Conservation (phyloP, 169 alveolate genomes). For the Eimeria brunetti region DNA sequence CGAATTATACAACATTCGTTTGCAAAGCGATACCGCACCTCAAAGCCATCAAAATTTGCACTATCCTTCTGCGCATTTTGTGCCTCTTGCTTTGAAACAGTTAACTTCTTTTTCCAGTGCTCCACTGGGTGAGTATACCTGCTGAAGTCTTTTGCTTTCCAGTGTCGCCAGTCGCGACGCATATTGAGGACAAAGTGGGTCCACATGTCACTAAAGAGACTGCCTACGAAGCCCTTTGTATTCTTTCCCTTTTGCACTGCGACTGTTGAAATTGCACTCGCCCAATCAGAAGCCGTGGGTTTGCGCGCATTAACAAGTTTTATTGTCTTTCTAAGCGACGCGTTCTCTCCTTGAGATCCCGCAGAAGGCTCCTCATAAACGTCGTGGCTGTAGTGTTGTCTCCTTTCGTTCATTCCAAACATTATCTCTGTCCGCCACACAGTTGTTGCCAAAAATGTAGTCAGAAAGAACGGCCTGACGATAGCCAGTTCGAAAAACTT, state of each 20-base stretch:
- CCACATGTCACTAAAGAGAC: conserved; percentile 59
- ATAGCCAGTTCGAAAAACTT: conserved; percentile 32
- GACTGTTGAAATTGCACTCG: conserved; percentile 42
- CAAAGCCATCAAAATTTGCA: conserved; percentile 28
- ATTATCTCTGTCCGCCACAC: conserved; percentile 73
- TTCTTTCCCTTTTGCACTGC: conserved; percentile 23
- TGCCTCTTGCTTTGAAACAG: neutral
- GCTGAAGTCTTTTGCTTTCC: conserved; percentile 25
- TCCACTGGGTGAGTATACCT: conserved; percentile 57
- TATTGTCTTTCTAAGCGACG: conserved; percentile 20
- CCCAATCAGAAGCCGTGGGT: conserved; percentile 67
- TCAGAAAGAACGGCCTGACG: conserved; percentile 68
- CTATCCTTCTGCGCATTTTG: neutral
- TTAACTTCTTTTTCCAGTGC: conserved; percentile 25
- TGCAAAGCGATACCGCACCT: conserved; percentile 59
- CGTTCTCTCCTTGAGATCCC: neutral
- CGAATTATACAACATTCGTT: conserved; percentile 72
- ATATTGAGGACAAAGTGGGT: conserved; percentile 21
- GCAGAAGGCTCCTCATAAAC: conserved; percentile 37
- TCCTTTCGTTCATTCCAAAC: conserved; percentile 73
- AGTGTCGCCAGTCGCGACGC: conserved; percentile 68
- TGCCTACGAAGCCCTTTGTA: conserved; percentile 34
- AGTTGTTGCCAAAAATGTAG: conserved; percentile 40
- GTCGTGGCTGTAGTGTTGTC: conserved; percentile 20
- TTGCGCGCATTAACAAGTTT: conserved; percentile 23